These are phyloP conservation scores for Aspergillus bertholletiae DNA, from an alignment of 495 filamentous ascomycete genomes.

Conservation along the genomic window DNA sequence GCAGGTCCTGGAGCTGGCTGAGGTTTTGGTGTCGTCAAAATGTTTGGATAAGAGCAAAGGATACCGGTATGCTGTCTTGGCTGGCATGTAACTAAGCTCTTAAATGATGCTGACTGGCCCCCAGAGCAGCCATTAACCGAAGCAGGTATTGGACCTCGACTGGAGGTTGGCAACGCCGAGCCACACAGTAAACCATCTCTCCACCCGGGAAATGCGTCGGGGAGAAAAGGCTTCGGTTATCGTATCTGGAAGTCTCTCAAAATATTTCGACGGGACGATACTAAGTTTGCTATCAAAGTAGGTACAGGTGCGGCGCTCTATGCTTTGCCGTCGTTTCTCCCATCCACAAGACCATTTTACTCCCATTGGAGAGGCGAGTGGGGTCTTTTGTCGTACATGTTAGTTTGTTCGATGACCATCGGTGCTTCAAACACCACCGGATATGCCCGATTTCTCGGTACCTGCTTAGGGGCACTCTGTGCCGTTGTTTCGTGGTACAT, in stretches of 20 bases:
- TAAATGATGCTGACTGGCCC: not conserved
- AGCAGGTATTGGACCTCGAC: not conserved
- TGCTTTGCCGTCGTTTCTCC: slow-evolving; percentile 81
- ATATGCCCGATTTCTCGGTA: slow-evolving; percentile 81
- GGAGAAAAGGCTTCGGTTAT: slow-evolving; percentile 43
- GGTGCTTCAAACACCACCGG: slow-evolving; percentile 93
- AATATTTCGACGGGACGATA: slow-evolving; percentile 62
- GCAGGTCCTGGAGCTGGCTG: slow-evolving; percentile 81
- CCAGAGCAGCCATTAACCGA: slow-evolving; percentile 6
- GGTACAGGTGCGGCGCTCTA: slow-evolving; percentile 84
- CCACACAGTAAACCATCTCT: not conserved
- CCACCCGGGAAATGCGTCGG: slow-evolving; percentile 1
- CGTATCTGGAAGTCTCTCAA: slow-evolving; percentile 56
- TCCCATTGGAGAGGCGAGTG: slow-evolving; percentile 92
- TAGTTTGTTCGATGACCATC: slow-evolving; percentile 96
- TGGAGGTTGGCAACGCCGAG: not conserved
- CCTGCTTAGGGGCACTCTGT: slow-evolving; percentile 72
- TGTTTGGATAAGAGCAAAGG: slow-evolving; percentile 12
- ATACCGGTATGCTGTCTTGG: slow-evolving; percentile 14
- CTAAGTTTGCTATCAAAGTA: slow-evolving; percentile 86
- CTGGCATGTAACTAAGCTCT: not conserved
- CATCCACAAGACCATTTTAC: slow-evolving; percentile 73
- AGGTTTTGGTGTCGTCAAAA: slow-evolving; percentile 62
- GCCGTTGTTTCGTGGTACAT: slow-evolving; percentile 75
- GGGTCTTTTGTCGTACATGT: slow-evolving; percentile 95